Percentiles rank a stretch among this genome's conserved stretches.
phyloP scores from a whole-genome alignment of 257 asterid species.

The Jacaranda copaia region DNA sequence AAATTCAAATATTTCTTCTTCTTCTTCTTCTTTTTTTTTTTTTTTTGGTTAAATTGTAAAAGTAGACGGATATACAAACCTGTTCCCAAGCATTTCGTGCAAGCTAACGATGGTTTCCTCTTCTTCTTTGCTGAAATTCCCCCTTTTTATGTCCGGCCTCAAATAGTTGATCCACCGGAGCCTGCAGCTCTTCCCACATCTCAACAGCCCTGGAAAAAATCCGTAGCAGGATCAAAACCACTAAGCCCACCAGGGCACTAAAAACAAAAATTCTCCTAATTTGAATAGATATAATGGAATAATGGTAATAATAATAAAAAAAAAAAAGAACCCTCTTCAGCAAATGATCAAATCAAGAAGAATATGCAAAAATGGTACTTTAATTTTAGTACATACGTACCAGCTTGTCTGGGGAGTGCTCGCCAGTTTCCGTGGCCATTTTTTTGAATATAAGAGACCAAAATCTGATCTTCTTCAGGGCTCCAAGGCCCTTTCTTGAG shows the following conservation, averaged over 20 bases:
- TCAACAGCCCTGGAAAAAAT: slow-evolving; percentile 50
- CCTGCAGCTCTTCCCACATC: slow-evolving; percentile 81
- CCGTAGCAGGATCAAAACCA: background rate
- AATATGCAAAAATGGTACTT: background rate
- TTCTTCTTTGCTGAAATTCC: slow-evolving; percentile 64
- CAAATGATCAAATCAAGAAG: background rate
- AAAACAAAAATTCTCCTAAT: background rate
- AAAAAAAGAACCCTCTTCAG: background rate
- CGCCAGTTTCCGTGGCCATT: slow-evolving; percentile 74
- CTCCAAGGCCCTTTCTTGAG: slow-evolving; percentile 74
- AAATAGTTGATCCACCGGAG: slow-evolving; percentile 67
- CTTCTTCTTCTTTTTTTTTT: no score
- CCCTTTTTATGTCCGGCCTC: slow-evolving; percentile 69
- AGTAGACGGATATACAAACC: slow-evolving; percentile 39
- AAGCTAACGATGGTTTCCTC: slow-evolving; percentile 65
- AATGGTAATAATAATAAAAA: no score
- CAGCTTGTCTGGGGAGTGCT: slow-evolving; percentile 74
- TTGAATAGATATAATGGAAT: background rate
- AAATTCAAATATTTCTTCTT: no score
- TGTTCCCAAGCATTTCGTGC: slow-evolving; percentile 66
- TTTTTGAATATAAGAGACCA: slow-evolving; percentile 54
- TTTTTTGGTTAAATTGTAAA: background rate
- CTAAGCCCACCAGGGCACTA: background rate
- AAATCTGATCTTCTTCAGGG: slow-evolving; percentile 65
- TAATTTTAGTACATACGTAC: slow-evolving; percentile 25